These are phyloP conservation scores for Lipomyces yamadae DNA, from an alignment of 805 yeast genomes.

Conservation along the genomic window DNA sequence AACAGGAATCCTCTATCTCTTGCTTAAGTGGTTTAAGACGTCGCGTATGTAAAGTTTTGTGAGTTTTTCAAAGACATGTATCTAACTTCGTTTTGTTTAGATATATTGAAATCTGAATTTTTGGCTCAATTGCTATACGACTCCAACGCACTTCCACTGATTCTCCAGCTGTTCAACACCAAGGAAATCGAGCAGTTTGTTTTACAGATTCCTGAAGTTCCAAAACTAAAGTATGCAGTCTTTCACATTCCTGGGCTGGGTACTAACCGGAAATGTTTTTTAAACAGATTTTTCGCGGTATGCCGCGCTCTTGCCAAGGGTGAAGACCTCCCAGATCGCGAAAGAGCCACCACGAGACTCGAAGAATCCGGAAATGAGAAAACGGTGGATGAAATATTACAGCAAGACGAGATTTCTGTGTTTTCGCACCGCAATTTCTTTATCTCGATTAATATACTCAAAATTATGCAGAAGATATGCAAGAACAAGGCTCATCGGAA, in stretches of 20 bases:
- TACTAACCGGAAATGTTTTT: neutral
- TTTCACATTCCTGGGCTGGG: neutral
- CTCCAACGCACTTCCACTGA: conserved; percentile 44
- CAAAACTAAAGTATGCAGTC: conserved; percentile 20
- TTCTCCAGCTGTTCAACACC: conserved; percentile 32
- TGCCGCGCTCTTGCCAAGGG: conserved; percentile 37
- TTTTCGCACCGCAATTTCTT: conserved; percentile 42
- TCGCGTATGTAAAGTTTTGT: conserved; percentile 51
- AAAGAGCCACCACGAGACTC: conserved; percentile 6
- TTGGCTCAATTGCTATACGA: conserved; percentile 75
- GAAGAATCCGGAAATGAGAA: conserved; percentile 8
- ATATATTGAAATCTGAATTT: conserved; percentile 78
- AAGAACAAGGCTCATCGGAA: conserved; percentile 76
- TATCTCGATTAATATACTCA: conserved; percentile 54
- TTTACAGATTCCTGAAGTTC: conserved; percentile 38
- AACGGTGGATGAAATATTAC: conserved; percentile 13
- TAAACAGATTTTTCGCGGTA: conserved; percentile 36
- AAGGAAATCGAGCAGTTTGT: conserved; percentile 31
- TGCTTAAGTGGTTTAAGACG: conserved; percentile 77
- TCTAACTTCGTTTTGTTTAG: conserved; percentile 12
- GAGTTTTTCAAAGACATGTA: neutral
- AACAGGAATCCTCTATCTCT: conserved; percentile 55
- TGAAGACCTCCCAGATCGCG: conserved; percentile 26
- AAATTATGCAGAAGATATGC: conserved; percentile 61
- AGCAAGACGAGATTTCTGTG: conserved; percentile 29